Conservation (phyloP, 2,329 filamentous ascomycete species). For the Pseudopyricularia javanii region DNA sequence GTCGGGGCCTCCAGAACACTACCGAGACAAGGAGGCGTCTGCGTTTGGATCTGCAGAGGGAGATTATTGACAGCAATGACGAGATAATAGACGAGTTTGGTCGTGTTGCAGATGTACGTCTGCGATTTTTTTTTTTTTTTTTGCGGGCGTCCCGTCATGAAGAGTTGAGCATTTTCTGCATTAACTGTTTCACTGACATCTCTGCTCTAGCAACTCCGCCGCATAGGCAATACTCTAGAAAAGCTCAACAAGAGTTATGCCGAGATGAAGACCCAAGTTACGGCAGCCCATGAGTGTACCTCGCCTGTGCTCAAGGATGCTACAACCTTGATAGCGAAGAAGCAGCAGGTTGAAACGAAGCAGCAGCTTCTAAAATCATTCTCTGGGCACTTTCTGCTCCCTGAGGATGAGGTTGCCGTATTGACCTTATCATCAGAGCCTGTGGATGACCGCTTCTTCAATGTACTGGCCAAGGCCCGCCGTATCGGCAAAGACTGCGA, state of each 20-base stretch:
- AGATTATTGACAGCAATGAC: constrained; percentile 87
- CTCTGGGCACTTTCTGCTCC: constrained; percentile 70
- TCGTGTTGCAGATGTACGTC: constrained; percentile 67
- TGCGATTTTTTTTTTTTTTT: background rate
- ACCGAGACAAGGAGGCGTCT: constrained; percentile 68
- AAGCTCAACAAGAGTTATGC: constrained; percentile 69
- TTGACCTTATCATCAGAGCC: constrained; percentile 71
- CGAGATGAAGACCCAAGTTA: constrained; percentile 68
- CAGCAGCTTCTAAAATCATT: constrained; percentile 69
- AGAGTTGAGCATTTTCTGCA: background rate
- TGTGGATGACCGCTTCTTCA: constrained; percentile 77
- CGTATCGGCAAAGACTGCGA: constrained; percentile 82
- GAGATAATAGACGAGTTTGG: constrained; percentile 82
- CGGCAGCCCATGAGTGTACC: constrained; percentile 63
- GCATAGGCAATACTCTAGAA: constrained; percentile 68
- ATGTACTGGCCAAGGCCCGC: constrained; percentile 65
- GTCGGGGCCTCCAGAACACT: constrained; percentile 58
- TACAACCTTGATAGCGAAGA: constrained; percentile 58
- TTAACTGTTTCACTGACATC: constrained; percentile 2
- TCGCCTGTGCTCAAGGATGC: constrained; percentile 67
- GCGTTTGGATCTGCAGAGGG: constrained; percentile 74
- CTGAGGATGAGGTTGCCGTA: constrained; percentile 64
- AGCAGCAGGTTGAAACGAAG: constrained; percentile 64
- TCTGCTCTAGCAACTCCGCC: constrained; percentile 62
- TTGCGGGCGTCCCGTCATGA: background rate